phyloP scores from a whole-genome alignment of 129 eudicot genomes.

The Tagetes patula region DNA sequence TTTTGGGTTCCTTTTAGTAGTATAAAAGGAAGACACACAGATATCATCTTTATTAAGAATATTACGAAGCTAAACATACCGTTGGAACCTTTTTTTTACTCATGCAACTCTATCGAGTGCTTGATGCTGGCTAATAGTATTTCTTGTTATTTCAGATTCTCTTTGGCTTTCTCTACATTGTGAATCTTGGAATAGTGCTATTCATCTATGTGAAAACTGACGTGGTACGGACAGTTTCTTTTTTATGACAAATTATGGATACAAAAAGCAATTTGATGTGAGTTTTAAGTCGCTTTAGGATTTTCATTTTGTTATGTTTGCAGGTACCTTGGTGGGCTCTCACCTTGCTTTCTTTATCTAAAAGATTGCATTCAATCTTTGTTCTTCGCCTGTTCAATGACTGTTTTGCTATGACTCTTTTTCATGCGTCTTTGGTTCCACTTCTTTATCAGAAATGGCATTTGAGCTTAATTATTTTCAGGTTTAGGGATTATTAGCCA shows the following conservation, averaged over 20 bases:
- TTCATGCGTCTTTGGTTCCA: constrained; percentile 72
- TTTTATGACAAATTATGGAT: constrained; percentile 12
- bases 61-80: not conserved
- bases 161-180: constrained; percentile 71
- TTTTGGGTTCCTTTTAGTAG: not conserved
- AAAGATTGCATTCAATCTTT: constrained; percentile 85
- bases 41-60: not conserved
- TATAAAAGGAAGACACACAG: not conserved
- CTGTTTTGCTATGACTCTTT: constrained; percentile 87
- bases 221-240: constrained; percentile 57
- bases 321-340: constrained; percentile 99
- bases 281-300: not conserved
- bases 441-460: constrained; percentile 84
- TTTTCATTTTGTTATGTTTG: constrained; percentile 16
- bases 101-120: not conserved
- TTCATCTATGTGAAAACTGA: constrained; percentile 82
- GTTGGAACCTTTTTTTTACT: not conserved
- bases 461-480: constrained; percentile 79
- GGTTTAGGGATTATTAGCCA: constrained; percentile 37
- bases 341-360: constrained; percentile 74
- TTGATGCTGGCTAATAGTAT: constrained; percentile 15
- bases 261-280: not conserved
- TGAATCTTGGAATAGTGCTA: constrained; percentile 79
- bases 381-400: constrained; percentile 92
- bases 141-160: constrained; percentile 57